Evolutionary conservation across 371 early-diverging fungal species (phyloP).

Genomic region (Sanchytrium tribonematis): DNA sequence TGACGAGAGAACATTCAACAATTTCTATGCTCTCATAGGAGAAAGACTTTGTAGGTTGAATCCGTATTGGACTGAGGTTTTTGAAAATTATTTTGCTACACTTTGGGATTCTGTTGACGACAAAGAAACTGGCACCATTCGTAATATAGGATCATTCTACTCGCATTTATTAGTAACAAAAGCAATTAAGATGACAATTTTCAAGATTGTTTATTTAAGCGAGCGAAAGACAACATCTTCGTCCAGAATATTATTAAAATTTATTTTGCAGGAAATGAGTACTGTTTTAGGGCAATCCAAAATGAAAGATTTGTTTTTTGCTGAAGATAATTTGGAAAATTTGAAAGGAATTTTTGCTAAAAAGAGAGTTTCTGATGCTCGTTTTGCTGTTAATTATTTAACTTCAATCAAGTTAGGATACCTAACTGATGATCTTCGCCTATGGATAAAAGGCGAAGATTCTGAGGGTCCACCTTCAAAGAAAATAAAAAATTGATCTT

Average conservation of each 20-base stretch:
- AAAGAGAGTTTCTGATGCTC: slow-evolving; percentile 52
- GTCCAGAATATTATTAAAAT: slow-evolving; percentile 87
- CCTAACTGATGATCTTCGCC: slow-evolving; percentile 22
- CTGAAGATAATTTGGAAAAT: slow-evolving; percentile 7
- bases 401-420: slow-evolving; percentile 76
- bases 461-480: too few species aligned
- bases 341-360: slow-evolving; percentile 58
- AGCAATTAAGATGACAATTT: slow-evolving; percentile 54
- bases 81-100: slow-evolving; percentile 38
- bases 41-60: slow-evolving; percentile 73
- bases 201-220: slow-evolving; percentile 43
- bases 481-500: too few species aligned
- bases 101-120: slow-evolving; percentile 38
- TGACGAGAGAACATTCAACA: slow-evolving; percentile 76
- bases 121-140: slow-evolving; percentile 57
- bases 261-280: slow-evolving; percentile 64
- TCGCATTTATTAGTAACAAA: slow-evolving; percentile 63
- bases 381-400: slow-evolving; percentile 91
- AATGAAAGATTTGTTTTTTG: slow-evolving; percentile 39
- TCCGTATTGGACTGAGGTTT: slow-evolving; percentile 45
- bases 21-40: slow-evolving; percentile 68
- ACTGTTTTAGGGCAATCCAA: slow-evolving; percentile 49
- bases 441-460: not conserved
- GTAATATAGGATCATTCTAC: slow-evolving; percentile 72
- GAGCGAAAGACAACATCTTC: slow-evolving; percentile 76